Evolutionary conservation across 495 filamentous ascomycete genomes (phyloP).

Genomic region (Lichenothelia convexa): DNA sequence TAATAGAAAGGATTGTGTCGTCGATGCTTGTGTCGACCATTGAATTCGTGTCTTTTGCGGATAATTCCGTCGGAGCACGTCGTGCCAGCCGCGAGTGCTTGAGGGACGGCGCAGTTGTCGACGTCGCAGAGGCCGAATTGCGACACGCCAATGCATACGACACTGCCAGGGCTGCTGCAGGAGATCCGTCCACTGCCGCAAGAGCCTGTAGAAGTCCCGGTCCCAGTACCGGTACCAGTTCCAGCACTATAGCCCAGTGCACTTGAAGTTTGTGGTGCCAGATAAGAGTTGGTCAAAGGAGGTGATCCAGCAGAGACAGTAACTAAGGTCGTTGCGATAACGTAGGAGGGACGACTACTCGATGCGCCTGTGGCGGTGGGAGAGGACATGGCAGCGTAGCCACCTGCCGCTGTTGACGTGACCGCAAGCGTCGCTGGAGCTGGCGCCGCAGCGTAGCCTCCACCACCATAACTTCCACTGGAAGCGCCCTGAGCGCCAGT

Average conservation of each 20-base stretch:
- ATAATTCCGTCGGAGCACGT: constrained; percentile 15
- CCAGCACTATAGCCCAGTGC: background rate
- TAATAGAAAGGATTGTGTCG: no score
- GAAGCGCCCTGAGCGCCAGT: constrained; percentile 1
- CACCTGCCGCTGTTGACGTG: constrained; percentile 2
- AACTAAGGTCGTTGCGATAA: constrained; percentile 1
- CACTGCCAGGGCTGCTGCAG: constrained; percentile 16
- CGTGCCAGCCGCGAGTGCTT: constrained; percentile 17
- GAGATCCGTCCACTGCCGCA: constrained; percentile 6
- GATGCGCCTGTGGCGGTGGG: constrained; percentile 5
- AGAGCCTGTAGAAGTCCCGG: constrained; percentile 3
- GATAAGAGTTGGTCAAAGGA: no score
- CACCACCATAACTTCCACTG: no score
- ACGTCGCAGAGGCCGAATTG: constrained; percentile 19
- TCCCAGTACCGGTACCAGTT: background rate
- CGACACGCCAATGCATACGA: constrained; percentile 18
- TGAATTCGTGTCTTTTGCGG: background rate
- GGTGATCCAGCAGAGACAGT: background rate
- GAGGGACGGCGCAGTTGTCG: constrained; percentile 13
- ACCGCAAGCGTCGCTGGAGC: background rate
- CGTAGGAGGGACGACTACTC: constrained; percentile 1
- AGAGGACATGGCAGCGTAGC: background rate
- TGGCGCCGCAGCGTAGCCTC: constrained; percentile 1
- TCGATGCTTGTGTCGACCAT: no score
- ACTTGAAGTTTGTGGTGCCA: no score